Conservation (phyloP, 2,329 filamentous ascomycete species). For the Sporothrix globosa region DNA sequence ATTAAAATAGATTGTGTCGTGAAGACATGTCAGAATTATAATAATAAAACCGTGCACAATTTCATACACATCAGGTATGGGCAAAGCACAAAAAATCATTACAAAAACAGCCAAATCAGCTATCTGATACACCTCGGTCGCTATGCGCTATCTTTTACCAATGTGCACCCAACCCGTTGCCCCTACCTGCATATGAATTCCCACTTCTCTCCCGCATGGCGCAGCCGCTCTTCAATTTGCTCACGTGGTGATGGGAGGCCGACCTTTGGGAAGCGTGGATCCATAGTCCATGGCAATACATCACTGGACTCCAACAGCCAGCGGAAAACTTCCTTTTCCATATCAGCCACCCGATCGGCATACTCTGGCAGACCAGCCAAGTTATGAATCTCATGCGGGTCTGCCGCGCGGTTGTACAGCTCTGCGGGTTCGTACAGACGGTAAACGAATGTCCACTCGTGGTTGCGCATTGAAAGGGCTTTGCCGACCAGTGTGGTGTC, state of each 20-base stretch:
- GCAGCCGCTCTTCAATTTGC: constrained; percentile 23
- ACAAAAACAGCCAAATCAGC: too few relatives aligned
- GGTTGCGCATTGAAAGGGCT: constrained; percentile 45
- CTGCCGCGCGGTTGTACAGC: constrained; percentile 47
- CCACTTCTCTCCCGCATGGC: not conserved
- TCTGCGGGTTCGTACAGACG: constrained; percentile 51
- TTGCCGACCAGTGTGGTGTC: constrained; percentile 51
- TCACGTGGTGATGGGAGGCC: constrained; percentile 16
- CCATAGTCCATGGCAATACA: constrained; percentile 8
- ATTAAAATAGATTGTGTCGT: too few relatives aligned
- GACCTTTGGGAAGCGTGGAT: constrained; percentile 1
- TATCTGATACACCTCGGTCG: too few relatives aligned
- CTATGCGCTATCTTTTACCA: too few relatives aligned
- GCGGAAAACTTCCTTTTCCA: constrained; percentile 44
- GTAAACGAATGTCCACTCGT: constrained; percentile 50
- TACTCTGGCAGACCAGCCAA: constrained; percentile 42
- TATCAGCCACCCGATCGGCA: constrained; percentile 36
- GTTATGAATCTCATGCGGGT: constrained; percentile 48
- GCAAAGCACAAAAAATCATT: too few relatives aligned
- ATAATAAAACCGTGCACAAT: too few relatives aligned
- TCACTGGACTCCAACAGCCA: constrained; percentile 41
- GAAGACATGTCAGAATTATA: too few relatives aligned
- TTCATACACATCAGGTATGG: too few relatives aligned
- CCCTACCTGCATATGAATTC: constrained; percentile 11
- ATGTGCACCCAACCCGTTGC: not conserved